Evolutionary conservation across 2,329 filamentous ascomycete genomes (phyloP), one percentile per base, ranked within the genome.

Genomic region (Sodiomyces alkalinus): DNA sequence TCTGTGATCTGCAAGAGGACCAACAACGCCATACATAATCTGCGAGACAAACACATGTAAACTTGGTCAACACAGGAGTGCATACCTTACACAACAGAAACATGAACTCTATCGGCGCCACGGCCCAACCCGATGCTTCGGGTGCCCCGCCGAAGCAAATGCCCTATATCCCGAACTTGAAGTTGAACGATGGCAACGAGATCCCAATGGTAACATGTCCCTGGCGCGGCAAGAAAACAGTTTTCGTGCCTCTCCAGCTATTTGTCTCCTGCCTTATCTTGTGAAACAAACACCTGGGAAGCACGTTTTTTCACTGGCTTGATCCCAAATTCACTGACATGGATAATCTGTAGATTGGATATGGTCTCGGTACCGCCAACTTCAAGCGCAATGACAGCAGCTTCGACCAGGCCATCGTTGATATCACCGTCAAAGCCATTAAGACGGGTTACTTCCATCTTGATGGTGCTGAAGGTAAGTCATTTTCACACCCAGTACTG

Each of bases 151-250:
- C 56, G 9, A 57, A 60, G 45, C 56, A 60, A 41, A 33, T 43
- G 8, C 41, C 42, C 2, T 49, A 51, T 28, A 48, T 76, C 21
- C 74, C 74, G 2, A 57, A 51, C 30, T 49, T 83, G 30, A 80
- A 76, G 54, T 60, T 86, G 32, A 81, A 80, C 40, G 76, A 86
- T 55, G 79, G 77, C 35, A 68, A 70, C 35, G 64, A 70, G 33
- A 80, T 86, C 29, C 80, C 80, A 8, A 64, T 79, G 60, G 72
- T 76, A 53, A 20, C 33, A 35, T 13, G 11, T 19, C 28, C 16
- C n/a, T 6, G n/a, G n/a, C n/a, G n/a, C n/a, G n/a, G n/a, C n/a
- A n/a, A n/a, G n/a, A n/a, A n/a, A n/a, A n/a, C n/a, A n/a, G n/a
- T 13, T 11, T 6, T 25, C 14, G n/a, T 16, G 14, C 14, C 5